Evolutionary conservation across 257 asterid genomes (phyloP).

Genomic region (Solanum appendiculatum): DNA sequence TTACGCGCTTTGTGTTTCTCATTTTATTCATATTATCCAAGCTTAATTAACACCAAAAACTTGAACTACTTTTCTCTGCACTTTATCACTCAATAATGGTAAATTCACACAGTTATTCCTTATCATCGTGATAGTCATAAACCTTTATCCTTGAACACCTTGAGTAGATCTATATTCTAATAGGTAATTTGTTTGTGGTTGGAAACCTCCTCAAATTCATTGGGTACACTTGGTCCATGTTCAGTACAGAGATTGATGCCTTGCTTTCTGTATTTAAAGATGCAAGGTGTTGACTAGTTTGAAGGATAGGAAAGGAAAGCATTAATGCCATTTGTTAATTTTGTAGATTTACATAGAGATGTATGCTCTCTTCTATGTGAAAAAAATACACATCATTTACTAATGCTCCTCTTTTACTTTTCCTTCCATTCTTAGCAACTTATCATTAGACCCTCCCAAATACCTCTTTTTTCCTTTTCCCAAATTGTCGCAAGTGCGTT

Average conservation of each 20-base stretch:
- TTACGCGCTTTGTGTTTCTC: not conserved
- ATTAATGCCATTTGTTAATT: not conserved
- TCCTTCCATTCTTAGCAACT: not conserved
- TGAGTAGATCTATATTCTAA: not conserved
- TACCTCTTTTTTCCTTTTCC: not conserved
- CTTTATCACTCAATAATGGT: not conserved
- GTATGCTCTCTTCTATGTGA: not conserved
- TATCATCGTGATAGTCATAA: not conserved
- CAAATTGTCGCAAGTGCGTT: not conserved
- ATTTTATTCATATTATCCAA: not conserved
- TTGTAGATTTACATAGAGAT: not conserved
- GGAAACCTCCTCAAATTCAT: not conserved
- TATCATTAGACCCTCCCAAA: not conserved
- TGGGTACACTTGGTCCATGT: not conserved
- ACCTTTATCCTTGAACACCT: not conserved
- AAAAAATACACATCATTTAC: not conserved
- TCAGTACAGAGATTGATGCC: not conserved
- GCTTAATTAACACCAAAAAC: not conserved
- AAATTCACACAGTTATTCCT: not conserved
- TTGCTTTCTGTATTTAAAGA: not conserved
- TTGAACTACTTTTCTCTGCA: not conserved
- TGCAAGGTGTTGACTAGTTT: not conserved
- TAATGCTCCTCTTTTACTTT: not conserved
- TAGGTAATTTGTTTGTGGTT: not conserved
- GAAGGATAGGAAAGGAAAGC: not conserved